These are phyloP conservation scores for Petunia hybrid DNA, from an alignment of 305 asterid species.

Conservation along the genomic window DNA sequence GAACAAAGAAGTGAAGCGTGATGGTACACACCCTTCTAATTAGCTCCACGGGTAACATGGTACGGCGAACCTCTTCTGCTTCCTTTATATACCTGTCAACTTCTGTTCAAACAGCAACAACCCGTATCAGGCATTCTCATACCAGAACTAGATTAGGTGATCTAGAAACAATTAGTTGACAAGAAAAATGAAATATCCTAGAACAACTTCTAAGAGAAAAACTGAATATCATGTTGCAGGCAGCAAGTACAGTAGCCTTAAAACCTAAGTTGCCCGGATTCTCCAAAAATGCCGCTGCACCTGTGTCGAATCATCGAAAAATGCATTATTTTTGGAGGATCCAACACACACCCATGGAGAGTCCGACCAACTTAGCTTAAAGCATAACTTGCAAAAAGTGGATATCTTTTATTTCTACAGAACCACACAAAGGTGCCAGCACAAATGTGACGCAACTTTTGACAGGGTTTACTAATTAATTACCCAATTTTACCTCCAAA, in stretches of 20 bases:
- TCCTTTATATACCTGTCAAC: slow-evolving; percentile 62
- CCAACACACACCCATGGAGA: too few species aligned
- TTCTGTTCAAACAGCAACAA: not conserved
- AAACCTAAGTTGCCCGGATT: not conserved
- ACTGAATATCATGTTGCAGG: not conserved
- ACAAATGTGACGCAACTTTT: too few species aligned
- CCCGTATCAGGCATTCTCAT: not conserved
- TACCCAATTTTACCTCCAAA: too few species aligned
- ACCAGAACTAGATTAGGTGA: not conserved
- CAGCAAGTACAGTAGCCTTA: not conserved
- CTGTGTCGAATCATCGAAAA: too few species aligned
- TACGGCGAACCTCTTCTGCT: slow-evolving; percentile 80
- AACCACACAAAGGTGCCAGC: too few species aligned
- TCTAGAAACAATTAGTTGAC: not conserved
- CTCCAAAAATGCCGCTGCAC: too few species aligned
- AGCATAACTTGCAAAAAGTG: not conserved
- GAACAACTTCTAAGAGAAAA: not conserved
- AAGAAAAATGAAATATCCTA: not conserved
- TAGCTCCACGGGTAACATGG: slow-evolving; percentile 81
- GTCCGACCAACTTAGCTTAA: too few species aligned
- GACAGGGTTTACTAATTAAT: too few species aligned
- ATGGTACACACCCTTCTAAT: slow-evolving; percentile 69
- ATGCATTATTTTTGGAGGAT: too few species aligned
- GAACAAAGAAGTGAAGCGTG: not conserved
- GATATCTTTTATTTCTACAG: not conserved